Base-by-base conservation (phyloP, 805 yeast species). In the Peterozyma toletana region DNA sequence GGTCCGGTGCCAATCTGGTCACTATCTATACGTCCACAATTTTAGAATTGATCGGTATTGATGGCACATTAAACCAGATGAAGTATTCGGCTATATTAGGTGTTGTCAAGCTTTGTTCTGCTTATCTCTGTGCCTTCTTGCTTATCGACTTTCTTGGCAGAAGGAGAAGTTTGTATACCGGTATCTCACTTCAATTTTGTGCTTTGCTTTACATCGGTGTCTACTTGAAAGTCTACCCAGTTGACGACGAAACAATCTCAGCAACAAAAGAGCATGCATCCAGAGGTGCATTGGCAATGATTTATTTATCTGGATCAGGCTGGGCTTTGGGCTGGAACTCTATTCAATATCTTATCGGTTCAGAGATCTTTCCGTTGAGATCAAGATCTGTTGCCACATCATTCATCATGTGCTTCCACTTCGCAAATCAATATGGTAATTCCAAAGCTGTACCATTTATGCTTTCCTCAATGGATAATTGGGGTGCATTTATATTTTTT, bases 291-390 rank as follows among this genome's bases (percentile, higher is more conserved):
- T 55, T 77, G 50, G 78, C 78, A 1, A 67, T 75, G 39, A 52
- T 77, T 27, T 76, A 62, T 50, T 51, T 76, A 33, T 63, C 68
- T 33, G 82, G 82, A 50, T 63, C 67, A 16, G 80, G 80, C 33
- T 77, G 82, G 83, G 71, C 78, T 30, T 55, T 77, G 58, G 82
- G 82, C 33, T 77, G 75, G 70, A 77, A 77, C 58, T 63, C 77
- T 0, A 62, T 75, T 70, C 33, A 58, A 33, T 44, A 44, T 29
- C 73, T 49, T 79, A 75, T 27, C 70, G 74, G 38, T 47, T 67
- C 81, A 3, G 83, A 77, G 53, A 66, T 77, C 42, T 67, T 76
- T 53, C 82, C 82, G 15, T 58, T 76, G 52, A 64, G 70, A 45
- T 39, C 36, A 36, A 43, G 46, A 43, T 39, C 46, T 14, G 40